Evolutionary conservation across 345 rosid species (phyloP).

Genomic region (Linum lewisii): DNA sequence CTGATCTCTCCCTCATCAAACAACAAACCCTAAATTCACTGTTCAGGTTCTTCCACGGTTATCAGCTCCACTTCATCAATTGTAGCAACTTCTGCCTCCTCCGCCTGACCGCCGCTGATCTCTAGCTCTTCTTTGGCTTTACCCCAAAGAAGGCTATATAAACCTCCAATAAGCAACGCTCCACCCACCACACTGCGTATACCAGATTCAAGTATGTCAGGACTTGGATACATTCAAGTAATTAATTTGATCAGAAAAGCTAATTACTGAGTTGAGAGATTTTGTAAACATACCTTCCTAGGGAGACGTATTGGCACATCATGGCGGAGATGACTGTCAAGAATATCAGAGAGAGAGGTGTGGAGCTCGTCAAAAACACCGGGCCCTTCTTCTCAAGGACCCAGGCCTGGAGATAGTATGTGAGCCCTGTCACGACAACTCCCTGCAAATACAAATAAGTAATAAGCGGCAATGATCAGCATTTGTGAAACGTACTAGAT

Average conservation of each 20-base stretch:
- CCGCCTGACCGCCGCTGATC: not conserved
- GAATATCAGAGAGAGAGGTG: conserved; percentile 57
- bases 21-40: too few relatives aligned
- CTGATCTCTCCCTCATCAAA: too few relatives aligned
- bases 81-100: too few relatives aligned
- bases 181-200: conserved; percentile 59
- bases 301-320: conserved; percentile 44
- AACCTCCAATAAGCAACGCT: conserved; percentile 55
- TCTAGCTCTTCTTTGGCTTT: conserved; percentile 48
- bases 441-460: conserved; percentile 35
- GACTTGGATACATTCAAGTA: too few relatives aligned
- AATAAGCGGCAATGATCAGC: too few relatives aligned
- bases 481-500: too few relatives aligned
- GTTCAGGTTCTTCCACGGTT: too few relatives aligned
- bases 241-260: too few relatives aligned
- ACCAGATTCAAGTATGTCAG: conserved; percentile 10
- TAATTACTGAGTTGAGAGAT: too few relatives aligned
- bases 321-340: conserved; percentile 55
- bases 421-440: conserved; percentile 69
- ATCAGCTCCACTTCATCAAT: too few relatives aligned
- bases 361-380: conserved; percentile 80
- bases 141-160: conserved; percentile 79
- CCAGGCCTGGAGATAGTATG: conserved; percentile 90
- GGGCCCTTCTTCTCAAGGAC: conserved; percentile 85
- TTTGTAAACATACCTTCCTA: conserved; percentile 92